These are phyloP conservation scores for Malus sylvestris DNA, from an alignment of 306 rosid genomes.

Conservation along the genomic window DNA sequence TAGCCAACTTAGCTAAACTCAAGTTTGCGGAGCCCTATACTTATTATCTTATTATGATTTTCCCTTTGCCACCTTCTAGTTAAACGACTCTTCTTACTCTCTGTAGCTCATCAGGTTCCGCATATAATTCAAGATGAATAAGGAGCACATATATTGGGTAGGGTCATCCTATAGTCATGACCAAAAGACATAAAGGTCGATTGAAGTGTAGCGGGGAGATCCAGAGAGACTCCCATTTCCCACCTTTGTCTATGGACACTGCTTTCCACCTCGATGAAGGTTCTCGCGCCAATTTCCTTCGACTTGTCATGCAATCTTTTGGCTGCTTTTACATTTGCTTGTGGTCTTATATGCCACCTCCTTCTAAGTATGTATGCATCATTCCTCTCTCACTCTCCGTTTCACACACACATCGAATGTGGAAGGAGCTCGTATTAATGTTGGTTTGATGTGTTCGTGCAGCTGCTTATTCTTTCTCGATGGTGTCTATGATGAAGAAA, in stretches of 20 bases:
- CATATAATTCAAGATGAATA: constrained; percentile 1
- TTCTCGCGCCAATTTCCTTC: constrained; percentile 38
- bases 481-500: constrained; percentile 53
- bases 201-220: background rate
- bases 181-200: background rate
- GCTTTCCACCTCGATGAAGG: constrained; percentile 41
- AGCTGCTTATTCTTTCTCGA: constrained; percentile 56
- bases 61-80: background rate
- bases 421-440: background rate
- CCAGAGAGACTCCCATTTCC: background rate
- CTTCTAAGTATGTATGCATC: constrained; percentile 38
- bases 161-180: background rate
- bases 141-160: background rate
- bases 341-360: constrained; percentile 46
- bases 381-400: background rate
- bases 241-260: constrained; percentile 37
- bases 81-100: background rate
- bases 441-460: background rate
- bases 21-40: too few relatives aligned
- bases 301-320: constrained; percentile 32
- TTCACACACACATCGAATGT: background rate
- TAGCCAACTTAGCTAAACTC: too few relatives aligned
- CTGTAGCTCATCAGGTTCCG: background rate
- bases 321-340: constrained; percentile 72
- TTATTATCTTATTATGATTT: too few relatives aligned